Conservation (phyloP, 2,329 filamentous ascomycete species). For the Penicillium sp. region DNA sequence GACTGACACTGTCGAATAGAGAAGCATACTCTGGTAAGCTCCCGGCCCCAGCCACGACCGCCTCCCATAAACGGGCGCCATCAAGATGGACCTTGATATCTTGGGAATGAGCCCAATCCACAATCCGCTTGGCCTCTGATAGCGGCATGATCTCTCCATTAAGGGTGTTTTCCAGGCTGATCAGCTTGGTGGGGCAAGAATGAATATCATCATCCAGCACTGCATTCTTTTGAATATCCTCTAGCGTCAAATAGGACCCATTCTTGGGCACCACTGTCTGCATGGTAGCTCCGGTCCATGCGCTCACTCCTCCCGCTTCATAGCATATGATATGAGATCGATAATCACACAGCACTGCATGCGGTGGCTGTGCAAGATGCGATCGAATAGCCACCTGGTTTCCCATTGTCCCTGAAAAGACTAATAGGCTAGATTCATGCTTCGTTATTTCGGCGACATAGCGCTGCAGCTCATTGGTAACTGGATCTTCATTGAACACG, state of each 20-base stretch:
- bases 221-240: conserved; percentile 69
- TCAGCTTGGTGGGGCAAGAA: conserved; percentile 75
- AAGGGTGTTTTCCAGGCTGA: conserved; percentile 84
- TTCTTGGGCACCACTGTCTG: conserved; percentile 69
- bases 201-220: conserved; percentile 70
- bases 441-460: conserved; percentile 72
- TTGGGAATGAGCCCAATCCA: conserved; percentile 66
- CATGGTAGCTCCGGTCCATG: conserved; percentile 70
- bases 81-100: conserved; percentile 73
- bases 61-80: conserved; percentile 81
- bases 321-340: conserved; percentile 72
- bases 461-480: conserved; percentile 73
- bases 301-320: conserved; percentile 68
- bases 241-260: conserved; percentile 70
- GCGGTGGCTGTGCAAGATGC: conserved; percentile 76
- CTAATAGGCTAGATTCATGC: conserved; percentile 76
- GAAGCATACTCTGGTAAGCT: conserved; percentile 66
- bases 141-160: conserved; percentile 78
- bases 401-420: conserved; percentile 90
- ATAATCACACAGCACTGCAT: conserved; percentile 76
- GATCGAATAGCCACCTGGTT: conserved; percentile 83
- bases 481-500: conserved; percentile 77
- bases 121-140: conserved; percentile 67
- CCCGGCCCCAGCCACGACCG: conserved; percentile 69
- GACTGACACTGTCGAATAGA: conserved; percentile 71